Evolutionary conservation across 495 filamentous ascomycete species (phyloP).

Genomic region (Chaetomium tenue): DNA sequence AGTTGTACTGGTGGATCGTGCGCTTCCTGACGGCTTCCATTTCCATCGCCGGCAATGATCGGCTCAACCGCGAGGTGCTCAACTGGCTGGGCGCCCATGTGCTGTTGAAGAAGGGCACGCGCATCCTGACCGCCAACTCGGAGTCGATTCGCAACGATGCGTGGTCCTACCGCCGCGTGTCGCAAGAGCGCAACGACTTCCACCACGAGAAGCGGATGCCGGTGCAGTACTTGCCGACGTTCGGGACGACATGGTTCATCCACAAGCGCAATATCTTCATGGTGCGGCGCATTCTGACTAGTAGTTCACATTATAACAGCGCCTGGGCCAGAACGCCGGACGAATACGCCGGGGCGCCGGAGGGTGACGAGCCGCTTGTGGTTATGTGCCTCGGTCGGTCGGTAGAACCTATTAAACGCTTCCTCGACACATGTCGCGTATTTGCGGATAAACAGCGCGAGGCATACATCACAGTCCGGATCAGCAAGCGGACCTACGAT

Average conservation of each 20-base stretch:
- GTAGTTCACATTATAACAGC: constrained; percentile 24
- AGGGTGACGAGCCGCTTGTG: constrained; percentile 46
- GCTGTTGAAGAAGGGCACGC: constrained; percentile 36
- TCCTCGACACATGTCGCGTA: constrained; percentile 44
- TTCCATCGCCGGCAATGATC: constrained; percentile 42
- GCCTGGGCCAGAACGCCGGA: constrained; percentile 27
- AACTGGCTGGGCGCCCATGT: constrained; percentile 46
- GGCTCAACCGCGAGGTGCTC: constrained; percentile 46
- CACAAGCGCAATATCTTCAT: constrained; percentile 45
- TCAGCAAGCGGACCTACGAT: constrained; percentile 31
- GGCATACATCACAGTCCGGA: constrained; percentile 45
- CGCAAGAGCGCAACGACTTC: constrained; percentile 40
- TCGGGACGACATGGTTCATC: constrained; percentile 46
- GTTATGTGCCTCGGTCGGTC: constrained; percentile 50
- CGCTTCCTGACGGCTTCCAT: constrained; percentile 45
- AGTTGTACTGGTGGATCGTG: constrained; percentile 43
- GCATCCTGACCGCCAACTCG: constrained; percentile 45
- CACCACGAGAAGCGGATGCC: constrained; percentile 45
- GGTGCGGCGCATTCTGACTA: constrained; percentile 38
- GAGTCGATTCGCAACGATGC: constrained; percentile 37
- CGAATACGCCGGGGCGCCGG: constrained; percentile 43
- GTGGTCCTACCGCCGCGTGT: constrained; percentile 29
- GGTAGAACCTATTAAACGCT: constrained; percentile 45
- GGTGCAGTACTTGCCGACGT: constrained; percentile 48
- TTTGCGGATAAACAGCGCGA: constrained; percentile 49